phyloP scores from a whole-genome alignment of 345 rosid species.

The Salix brachista region DNA sequence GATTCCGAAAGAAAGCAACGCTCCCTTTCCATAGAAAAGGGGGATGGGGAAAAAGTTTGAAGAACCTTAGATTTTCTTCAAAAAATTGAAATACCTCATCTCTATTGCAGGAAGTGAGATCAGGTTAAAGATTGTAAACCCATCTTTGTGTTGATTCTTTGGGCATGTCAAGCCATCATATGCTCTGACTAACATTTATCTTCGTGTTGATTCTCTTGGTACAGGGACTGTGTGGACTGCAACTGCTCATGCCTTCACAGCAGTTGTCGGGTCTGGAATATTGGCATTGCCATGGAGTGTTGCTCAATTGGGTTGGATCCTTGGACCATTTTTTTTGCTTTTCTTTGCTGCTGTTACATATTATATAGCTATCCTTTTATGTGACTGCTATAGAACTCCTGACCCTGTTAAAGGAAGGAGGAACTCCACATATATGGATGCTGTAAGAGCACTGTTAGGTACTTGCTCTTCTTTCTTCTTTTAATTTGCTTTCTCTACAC shows the following conservation, averaged over 20 bases:
- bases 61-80: too few species aligned
- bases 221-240: slow-evolving; percentile 9
- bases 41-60: too few species aligned
- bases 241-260: slow-evolving; percentile 11
- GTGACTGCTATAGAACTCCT: neutral
- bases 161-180: too few species aligned
- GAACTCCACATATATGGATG: neutral
- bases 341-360: neutral
- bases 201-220: too few species aligned
- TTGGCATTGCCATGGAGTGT: slow-evolving; percentile 13
- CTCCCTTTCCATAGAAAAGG: too few species aligned
- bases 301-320: slow-evolving; percentile 11
- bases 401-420: neutral
- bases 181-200: too few species aligned
- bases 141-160: too few species aligned
- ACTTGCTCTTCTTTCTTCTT: too few species aligned
- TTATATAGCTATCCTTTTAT: neutral
- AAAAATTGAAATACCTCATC: too few species aligned
- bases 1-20: too few species aligned
- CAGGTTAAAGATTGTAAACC: too few species aligned
- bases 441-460: neutral
- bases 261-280: slow-evolving; percentile 5
- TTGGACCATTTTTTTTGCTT: slow-evolving; percentile 1
- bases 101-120: too few species aligned
- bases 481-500: neutral